Conservation (phyloP, 2,329 filamentous ascomycete genomes). For the Geosmithia morbida region DNA sequence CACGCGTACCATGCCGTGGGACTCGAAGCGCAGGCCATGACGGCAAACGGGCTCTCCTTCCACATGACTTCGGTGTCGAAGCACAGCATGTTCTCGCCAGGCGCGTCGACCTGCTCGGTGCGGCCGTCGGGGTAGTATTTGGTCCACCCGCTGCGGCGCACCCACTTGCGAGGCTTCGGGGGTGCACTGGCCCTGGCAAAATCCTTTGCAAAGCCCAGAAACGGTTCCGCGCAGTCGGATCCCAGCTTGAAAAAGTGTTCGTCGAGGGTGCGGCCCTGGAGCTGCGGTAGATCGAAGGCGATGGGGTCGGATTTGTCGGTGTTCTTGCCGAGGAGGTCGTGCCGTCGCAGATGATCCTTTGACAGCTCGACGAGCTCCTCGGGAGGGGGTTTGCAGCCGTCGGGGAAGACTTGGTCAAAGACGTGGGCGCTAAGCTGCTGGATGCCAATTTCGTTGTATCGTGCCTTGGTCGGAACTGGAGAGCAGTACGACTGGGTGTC, state of each 20-base stretch:
- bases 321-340: slow-evolving; percentile 84
- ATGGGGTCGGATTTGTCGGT: slow-evolving; percentile 64
- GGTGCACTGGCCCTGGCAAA: slow-evolving; percentile 52
- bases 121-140: slow-evolving; percentile 70
- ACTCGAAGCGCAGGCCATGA: slow-evolving; percentile 91
- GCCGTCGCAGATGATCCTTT: slow-evolving; percentile 65
- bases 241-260: slow-evolving; percentile 90
- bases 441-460: slow-evolving; percentile 86
- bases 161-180: slow-evolving; percentile 55
- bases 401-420: slow-evolving; percentile 68
- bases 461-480: slow-evolving; percentile 38
- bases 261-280: slow-evolving; percentile 72
- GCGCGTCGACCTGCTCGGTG: slow-evolving; percentile 56
- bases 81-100: slow-evolving; percentile 68
- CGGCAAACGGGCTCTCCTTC: slow-evolving; percentile 81
- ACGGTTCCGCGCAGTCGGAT: slow-evolving; percentile 75
- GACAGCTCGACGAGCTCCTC: slow-evolving; percentile 66
- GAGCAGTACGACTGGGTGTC: background rate
- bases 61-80: slow-evolving; percentile 98
- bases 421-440: slow-evolving; percentile 83
- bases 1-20: slow-evolving; percentile 92
- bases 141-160: slow-evolving; percentile 75
- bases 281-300: slow-evolving; percentile 67
- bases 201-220: slow-evolving; percentile 56
- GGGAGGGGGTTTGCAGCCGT: slow-evolving; percentile 39